Evolutionary conservation across 495 filamentous ascomycete genomes (phyloP).

Genomic region (Penicillium bialowiezense): DNA sequence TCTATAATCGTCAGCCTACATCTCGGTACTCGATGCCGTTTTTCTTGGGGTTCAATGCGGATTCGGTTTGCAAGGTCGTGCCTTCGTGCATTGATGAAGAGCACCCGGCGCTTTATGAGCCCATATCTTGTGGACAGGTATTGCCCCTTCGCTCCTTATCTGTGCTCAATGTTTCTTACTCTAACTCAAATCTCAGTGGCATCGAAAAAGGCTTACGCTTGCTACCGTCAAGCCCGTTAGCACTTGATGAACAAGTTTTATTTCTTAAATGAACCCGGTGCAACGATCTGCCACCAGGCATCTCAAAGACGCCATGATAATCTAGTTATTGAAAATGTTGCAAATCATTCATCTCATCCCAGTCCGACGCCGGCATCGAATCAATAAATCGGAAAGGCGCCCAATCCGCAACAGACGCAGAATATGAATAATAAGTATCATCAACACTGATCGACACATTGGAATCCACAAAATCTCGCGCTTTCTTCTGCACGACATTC

Average conservation of each 20-base stretch:
- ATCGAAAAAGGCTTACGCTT: constrained; percentile 39
- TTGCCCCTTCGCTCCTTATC: neutral
- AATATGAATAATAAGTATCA: constrained; percentile 3
- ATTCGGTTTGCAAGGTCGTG: constrained; percentile 44
- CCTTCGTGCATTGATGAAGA: constrained; percentile 51
- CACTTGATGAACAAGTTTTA: neutral
- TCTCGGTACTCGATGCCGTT: constrained; percentile 59
- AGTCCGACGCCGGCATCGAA: constrained; percentile 3
- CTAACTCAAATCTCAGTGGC: constrained; percentile 21
- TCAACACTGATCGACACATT: neutral
- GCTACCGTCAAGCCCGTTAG: constrained; percentile 32
- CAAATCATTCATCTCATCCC: constrained; percentile 6
- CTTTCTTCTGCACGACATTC: constrained; percentile 8
- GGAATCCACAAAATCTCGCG: constrained; percentile 1
- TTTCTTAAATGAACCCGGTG: neutral
- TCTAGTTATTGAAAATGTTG: neutral
- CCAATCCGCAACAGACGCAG: constrained; percentile 3
- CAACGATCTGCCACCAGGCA: neutral
- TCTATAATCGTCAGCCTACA: constrained; percentile 45
- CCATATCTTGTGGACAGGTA: constrained; percentile 54
- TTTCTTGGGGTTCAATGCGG: constrained; percentile 52
- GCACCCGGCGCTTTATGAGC: constrained; percentile 54
- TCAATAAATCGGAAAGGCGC: constrained; percentile 10
- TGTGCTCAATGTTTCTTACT: neutral
- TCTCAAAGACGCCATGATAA: neutral